Base-by-base conservation (phyloP, 805 yeast species). In the Candida endomychidarum region DNA sequence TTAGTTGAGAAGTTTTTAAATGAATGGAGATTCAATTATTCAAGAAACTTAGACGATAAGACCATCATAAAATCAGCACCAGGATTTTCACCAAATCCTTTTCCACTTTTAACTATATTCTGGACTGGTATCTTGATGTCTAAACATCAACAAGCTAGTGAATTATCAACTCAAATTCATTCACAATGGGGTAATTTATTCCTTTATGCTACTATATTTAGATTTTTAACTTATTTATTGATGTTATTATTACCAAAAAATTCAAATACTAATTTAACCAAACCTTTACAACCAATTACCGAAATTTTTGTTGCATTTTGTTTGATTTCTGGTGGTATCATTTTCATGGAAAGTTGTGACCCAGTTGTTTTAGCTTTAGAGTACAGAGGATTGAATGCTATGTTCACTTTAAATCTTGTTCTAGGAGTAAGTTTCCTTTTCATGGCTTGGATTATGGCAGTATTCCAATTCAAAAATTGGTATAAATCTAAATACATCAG, bases 111-210 rank as follows among this genome's bases (percentile, higher is more conserved):
- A 49, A 88, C 95, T 2, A 86, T 93, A 23, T 93, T 86, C 65
- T 93, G 96, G 96, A 93, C 98, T 1, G 99, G 99, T 20, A 74
- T 83, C 10, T 72, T 93, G 46, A 93, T 93, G 99, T 89, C 97
- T 1, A 87, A 84, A 61, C 99, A 93, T 63, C 81, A 80, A 27
- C 99, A 93, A 63, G 85, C 90, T 5, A 82, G 93, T 1, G 69
- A 59, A 39, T 73, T 84, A 22, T 81, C 96, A 2, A 88, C 97
- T 2, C 69, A 63, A 12, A 77, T 93, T 46, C 99, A 93, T 60
- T 67, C 76, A 39, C 97, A 89, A 63, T 93, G 99, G 99, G 99
- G 99, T 6, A 73, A 75, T 42, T 63, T 93, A 54, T 72, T 93
- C 42, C 75, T 90, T n/a, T 76, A 78, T 50, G 98, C 89, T 2